These are phyloP conservation scores for Verticillium albo-atrum DNA, from an alignment of 2,329 filamentous ascomycete species.

Conservation along the genomic window DNA sequence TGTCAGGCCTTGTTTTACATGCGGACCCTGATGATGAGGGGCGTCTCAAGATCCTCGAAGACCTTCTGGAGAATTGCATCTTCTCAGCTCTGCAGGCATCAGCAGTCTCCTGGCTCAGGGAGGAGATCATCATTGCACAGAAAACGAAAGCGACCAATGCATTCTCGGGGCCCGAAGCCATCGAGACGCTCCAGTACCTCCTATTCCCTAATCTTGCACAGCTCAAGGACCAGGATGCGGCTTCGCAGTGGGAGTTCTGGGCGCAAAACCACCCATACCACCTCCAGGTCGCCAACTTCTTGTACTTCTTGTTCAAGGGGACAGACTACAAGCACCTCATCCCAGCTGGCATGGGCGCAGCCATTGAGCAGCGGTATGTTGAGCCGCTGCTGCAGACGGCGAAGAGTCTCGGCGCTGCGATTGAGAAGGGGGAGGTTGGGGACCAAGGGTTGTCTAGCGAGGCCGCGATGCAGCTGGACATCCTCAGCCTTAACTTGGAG, in stretches of 20 bases:
- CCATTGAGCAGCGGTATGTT: conserved; percentile 55
- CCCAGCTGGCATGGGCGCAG: conserved; percentile 51
- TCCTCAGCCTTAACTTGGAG: conserved; percentile 37
- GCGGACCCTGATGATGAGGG: conserved; percentile 55
- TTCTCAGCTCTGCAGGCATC: conserved; percentile 59
- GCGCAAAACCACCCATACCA: conserved; percentile 46
- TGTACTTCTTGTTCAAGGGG: conserved; percentile 48
- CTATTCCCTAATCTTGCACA: conserved; percentile 54
- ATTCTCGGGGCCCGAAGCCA: conserved; percentile 50
- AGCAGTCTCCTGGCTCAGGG: conserved; percentile 59
- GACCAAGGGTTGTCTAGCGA: conserved; percentile 18
- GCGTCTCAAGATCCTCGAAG: conserved; percentile 57
- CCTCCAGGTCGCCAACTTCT: conserved; percentile 58
- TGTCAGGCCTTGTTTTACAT: conserved; percentile 52
- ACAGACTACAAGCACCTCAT: conserved; percentile 41
- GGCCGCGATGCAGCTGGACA: conserved; percentile 32
- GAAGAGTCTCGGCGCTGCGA: conserved; percentile 25
- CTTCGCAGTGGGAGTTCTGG: conserved; percentile 45
- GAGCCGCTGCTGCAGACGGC: conserved; percentile 45
- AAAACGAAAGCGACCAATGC: conserved; percentile 20
- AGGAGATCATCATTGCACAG: conserved; percentile 51
- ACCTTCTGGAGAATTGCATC: conserved; percentile 61
- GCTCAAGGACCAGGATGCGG: conserved; percentile 35
- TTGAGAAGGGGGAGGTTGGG: conserved; percentile 26
- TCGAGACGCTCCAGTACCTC: conserved; percentile 57